A percentile compares a stretch with the other conserved stretches of the same genome.
Conservation (phyloP, 345 rosid genomes). For the Salix exigua region DNA sequence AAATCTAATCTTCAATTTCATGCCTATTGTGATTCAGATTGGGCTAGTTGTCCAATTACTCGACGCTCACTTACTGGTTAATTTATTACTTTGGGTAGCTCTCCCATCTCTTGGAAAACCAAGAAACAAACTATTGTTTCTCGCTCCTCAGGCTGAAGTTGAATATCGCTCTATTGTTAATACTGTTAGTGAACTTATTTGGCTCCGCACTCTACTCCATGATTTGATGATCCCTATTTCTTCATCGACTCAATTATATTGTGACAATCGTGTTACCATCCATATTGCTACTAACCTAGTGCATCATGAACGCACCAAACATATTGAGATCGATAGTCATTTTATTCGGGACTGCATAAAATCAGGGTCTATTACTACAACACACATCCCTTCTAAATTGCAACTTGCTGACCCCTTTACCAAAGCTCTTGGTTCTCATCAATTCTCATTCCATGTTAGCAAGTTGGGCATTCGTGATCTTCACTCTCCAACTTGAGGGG, state of each 20-base stretch:
- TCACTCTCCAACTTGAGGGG: neutral
- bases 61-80: neutral
- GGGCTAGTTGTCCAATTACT: neutral
- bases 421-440: neutral
- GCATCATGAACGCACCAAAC: neutral
- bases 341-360: neutral
- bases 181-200: neutral
- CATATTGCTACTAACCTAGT: neutral
- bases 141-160: neutral
- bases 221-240: neutral
- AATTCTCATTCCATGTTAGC: neutral
- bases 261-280: neutral
- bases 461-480: neutral
- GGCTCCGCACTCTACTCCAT: neutral
- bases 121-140: constrained; percentile 6
- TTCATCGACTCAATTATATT: neutral
- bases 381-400: neutral
- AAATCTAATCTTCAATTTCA: neutral
- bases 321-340: neutral
- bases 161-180: neutral
- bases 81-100: too few relatives aligned
- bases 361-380: neutral
- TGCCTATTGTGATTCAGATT: neutral
- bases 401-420: neutral
- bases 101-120: neutral